Percentiles rank a stretch among this genome's conserved stretches.
These are phyloP conservation scores for Hansenula lynferdii DNA, from an alignment of 1,139 yeast species.

Conservation along the genomic window DNA sequence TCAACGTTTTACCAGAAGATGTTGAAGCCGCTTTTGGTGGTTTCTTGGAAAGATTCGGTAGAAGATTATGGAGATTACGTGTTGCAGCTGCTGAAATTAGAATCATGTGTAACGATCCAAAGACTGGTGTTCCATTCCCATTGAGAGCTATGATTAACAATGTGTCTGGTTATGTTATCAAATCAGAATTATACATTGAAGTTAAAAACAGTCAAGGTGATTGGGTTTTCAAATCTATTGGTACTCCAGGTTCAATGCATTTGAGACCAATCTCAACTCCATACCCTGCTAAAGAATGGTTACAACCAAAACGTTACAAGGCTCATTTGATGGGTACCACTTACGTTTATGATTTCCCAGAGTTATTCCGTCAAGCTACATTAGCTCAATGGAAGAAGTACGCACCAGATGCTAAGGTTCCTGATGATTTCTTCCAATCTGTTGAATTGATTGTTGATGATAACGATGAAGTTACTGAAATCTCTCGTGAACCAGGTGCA, in stretches of 20 bases:
- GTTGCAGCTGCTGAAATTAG: conserved; percentile 97
- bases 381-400: conserved; percentile 77
- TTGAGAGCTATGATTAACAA: conserved; percentile 94
- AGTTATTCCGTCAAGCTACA: conserved; percentile 91
- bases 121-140: conserved; percentile 87
- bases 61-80: conserved; percentile 94
- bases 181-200: conserved; percentile 91
- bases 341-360: conserved; percentile 98
- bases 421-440: conserved; percentile 74
- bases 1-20: conserved; percentile 90
- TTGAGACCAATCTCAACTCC: conserved; percentile 93
- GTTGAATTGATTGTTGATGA: conserved; percentile 81
- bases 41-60: conserved; percentile 94
- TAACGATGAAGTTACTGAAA: conserved; percentile 78
- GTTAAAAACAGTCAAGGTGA: conserved; percentile 88
- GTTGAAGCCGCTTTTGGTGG: conserved; percentile 98
- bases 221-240: conserved; percentile 95
- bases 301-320: conserved; percentile 97
- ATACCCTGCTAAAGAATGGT: conserved; percentile 95
- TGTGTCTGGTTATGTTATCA: conserved; percentile 95
- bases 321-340: conserved; percentile 99
- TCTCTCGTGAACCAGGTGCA: conserved; percentile 93
- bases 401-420: conserved; percentile 50
- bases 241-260: conserved; percentile 95
- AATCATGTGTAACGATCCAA: conserved; percentile 88